Evolutionary conservation across 805 yeast species (phyloP).

Genomic region (Candida ficus): DNA sequence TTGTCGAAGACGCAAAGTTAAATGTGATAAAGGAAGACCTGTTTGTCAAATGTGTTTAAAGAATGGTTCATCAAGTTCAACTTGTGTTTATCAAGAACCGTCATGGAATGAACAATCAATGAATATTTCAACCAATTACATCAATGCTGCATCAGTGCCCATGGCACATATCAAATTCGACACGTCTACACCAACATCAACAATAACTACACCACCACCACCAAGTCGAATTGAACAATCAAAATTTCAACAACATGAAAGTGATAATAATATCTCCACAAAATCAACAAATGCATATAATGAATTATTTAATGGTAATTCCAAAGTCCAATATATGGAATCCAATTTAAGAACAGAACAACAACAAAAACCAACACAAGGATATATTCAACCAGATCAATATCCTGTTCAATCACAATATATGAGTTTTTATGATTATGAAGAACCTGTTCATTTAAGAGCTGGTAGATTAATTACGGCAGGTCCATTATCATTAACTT

Average conservation of each 20-base stretch:
- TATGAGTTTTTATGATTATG: conserved; percentile 28
- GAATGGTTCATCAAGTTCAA: conserved; percentile 34
- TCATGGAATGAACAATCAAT: conserved; percentile 45
- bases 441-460: conserved; percentile 26
- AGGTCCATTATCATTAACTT: conserved; percentile 28
- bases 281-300: too few relatives aligned
- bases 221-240: too few relatives aligned
- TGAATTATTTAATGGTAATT: background rate
- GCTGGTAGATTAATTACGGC: conserved; percentile 28
- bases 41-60: conserved; percentile 48
- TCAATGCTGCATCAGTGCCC: conserved; percentile 21
- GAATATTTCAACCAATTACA: conserved; percentile 12
- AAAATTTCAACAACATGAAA: too few relatives aligned
- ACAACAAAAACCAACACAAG: too few relatives aligned
- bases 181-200: too few relatives aligned
- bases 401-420: background rate
- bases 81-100: conserved; percentile 50
- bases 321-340: background rate
- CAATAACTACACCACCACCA: too few relatives aligned
- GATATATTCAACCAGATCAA: too few relatives aligned
- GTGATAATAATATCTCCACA: too few relatives aligned
- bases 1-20: conserved; percentile 23
- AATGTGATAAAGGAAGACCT: conserved; percentile 44
- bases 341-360: background rate
- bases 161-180: conserved; percentile 19